Base-by-base conservation (phyloP, 1,284 basidiomycete species). In the Sporisorium iseilematis-ciliati region DNA sequence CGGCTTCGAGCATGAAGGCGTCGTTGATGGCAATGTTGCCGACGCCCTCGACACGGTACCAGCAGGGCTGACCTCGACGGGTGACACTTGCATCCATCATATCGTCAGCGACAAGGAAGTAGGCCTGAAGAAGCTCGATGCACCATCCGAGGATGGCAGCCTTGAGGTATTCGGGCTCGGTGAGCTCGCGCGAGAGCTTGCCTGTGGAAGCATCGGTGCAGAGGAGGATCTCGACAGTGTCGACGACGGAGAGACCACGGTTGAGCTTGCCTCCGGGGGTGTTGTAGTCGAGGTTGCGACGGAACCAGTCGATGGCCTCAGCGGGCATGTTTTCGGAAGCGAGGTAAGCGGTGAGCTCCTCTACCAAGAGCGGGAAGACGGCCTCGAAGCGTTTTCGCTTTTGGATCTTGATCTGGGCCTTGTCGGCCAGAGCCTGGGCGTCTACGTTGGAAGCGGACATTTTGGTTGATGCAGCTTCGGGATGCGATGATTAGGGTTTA, bases 41-140 rank as follows among this genome's bases (percentile, higher is more conserved):
- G 62, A 99, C 91, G 29, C 79, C 77, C 20, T 81, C 73, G 57
- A 83, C 79, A 16, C 75, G 55, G 88, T 96, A 99, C 93, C 94
- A 99, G 87, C 96, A 99, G 0, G 95, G 93, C 85, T 98, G 95
- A n/a, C 93, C 92, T n/a, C 96, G 91, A 43, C 97, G 92, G 7
- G 95, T 99, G 81, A 97, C 91, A 54, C 92, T 93, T 25, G 89
- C 86, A 86, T 99, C 97, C 95, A 98, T 99, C 86, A 99, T 95
- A 86, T 99, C 96, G 87, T 99, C 96, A 23, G 94, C 91, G 61
- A 99, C 95, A 61, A 99, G 90, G 90, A 98, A 98, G 88, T 93
- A 98, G 0, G 95, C 94, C 91, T 99, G 97, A 16, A 98, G 90
- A 93, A 98, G 88, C 87, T 99, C 96, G 77, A 99, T 90, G 86